Evolutionary conservation across 2,329 filamentous ascomycete species (phyloP).

Genomic region (Paecilomyces dactylethromorphus): DNA sequence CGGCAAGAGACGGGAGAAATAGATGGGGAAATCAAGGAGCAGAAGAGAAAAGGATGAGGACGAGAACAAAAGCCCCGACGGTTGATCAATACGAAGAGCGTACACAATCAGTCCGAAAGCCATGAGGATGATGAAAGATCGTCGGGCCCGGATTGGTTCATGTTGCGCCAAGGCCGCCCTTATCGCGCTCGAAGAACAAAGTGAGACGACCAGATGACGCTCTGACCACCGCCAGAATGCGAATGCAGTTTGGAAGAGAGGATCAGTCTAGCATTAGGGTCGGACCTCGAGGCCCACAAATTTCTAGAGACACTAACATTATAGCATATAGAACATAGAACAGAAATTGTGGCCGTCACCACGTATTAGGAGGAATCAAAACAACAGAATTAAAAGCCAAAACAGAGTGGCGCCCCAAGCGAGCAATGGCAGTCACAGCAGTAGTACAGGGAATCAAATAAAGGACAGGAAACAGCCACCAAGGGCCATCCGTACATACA

Average conservation of each 20-base stretch:
- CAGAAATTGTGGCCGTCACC: no score
- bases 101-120: not conserved
- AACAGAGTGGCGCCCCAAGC: not conserved
- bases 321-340: no score
- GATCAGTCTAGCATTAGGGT: not conserved
- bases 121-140: not conserved
- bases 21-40: not conserved
- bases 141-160: not conserved
- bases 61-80: not conserved
- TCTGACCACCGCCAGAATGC: not conserved
- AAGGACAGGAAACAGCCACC: conserved; percentile 6
- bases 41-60: not conserved
- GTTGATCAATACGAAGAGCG: not conserved
- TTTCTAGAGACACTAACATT: not conserved
- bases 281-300: not conserved
- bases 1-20: not conserved
- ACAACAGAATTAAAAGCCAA: not conserved
- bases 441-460: conserved; percentile 18
- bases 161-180: not conserved
- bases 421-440: not conserved
- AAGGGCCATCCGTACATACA: not conserved
- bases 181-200: not conserved
- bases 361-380: not conserved
- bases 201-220: not conserved
- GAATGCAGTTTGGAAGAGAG: not conserved